phyloP scores from a whole-genome alignment of 805 yeast species.

The Isabelozyma rhagii region DNA sequence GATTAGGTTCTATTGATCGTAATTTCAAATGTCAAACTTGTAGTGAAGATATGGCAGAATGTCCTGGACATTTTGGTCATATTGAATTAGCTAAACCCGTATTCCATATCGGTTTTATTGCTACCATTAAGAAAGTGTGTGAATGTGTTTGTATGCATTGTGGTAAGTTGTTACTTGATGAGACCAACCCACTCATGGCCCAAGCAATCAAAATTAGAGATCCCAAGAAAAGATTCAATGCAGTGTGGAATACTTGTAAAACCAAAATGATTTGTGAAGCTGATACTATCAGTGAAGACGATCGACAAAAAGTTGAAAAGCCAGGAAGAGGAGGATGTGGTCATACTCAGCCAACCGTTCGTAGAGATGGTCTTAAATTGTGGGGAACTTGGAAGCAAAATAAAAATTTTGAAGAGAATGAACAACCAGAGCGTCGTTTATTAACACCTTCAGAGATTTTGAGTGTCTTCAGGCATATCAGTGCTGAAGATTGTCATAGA shows the following conservation, averaged over 20 bases:
- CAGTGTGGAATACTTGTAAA: slow-evolving; percentile 92
- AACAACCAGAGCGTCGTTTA: slow-evolving; percentile 88
- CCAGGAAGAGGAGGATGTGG: slow-evolving; percentile 96
- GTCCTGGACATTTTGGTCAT: slow-evolving; percentile 99
- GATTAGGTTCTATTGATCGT: slow-evolving; percentile 95
- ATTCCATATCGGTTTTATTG: slow-evolving; percentile 94
- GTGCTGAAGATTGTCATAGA: slow-evolving; percentile 73
- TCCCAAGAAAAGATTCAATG: slow-evolving; percentile 93
- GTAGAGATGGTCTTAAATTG: slow-evolving; percentile 92
- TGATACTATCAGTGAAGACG: slow-evolving; percentile 65
- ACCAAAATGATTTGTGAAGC: slow-evolving; percentile 95
- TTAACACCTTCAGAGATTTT: slow-evolving; percentile 85
- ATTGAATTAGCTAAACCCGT: slow-evolving; percentile 98
- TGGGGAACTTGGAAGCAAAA: slow-evolving; percentile 99
- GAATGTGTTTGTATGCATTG: slow-evolving; percentile 99
- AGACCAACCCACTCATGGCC: slow-evolving; percentile 74
- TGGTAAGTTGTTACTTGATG: slow-evolving; percentile 90
- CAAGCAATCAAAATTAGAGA: slow-evolving; percentile 87
- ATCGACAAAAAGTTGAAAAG: slow-evolving; percentile 37
- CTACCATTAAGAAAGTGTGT: slow-evolving; percentile 90
- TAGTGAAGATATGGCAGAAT: slow-evolving; percentile 98
- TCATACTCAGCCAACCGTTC: slow-evolving; percentile 89
- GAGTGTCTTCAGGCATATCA: slow-evolving; percentile 88
- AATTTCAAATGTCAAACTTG: slow-evolving; percentile 98
- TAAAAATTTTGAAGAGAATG: slow-evolving; percentile 75